Evolutionary conservation across 768 basidiomycete genomes (phyloP).

Genomic region (Agaricus sinodeliciosus): DNA sequence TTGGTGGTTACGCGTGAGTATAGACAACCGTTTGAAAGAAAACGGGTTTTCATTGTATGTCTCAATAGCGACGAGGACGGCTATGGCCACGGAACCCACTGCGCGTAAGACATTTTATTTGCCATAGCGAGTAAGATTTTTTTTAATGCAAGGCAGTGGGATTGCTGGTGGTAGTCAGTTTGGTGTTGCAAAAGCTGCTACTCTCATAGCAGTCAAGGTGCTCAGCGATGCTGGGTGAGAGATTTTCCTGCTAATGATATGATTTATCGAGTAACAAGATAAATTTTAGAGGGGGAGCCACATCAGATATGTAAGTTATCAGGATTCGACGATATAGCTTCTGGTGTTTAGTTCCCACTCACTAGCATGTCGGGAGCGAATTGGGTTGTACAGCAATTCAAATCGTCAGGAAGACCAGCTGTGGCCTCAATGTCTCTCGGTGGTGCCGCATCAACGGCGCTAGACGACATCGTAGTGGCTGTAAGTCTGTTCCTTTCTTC

Average conservation of each 20-base stretch:
- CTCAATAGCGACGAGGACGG: conserved; percentile 20
- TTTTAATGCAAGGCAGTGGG: conserved; percentile 10
- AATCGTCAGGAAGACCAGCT: conserved; percentile 20
- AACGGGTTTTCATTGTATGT: neutral
- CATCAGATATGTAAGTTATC: conserved; percentile 1
- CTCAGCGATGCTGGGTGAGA: conserved; percentile 25
- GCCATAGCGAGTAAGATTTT: neutral
- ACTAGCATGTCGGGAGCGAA: conserved; percentile 27
- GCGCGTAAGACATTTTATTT: conserved; percentile 13
- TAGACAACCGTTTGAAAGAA: neutral
- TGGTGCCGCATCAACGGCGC: conserved; percentile 19
- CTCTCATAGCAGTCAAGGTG: conserved; percentile 34
- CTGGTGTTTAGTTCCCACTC: neutral
- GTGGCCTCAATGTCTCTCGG: conserved; percentile 31
- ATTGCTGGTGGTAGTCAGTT: conserved; percentile 19
- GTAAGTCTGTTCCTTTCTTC: conserved; percentile 7
- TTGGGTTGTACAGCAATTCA: conserved; percentile 20
- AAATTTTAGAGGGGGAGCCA: neutral
- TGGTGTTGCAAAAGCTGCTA: conserved; percentile 23
- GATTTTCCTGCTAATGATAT: too few relatives aligned
- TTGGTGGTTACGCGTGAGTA: conserved; percentile 15
- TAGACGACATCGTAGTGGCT: conserved; percentile 25
- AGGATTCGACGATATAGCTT: too few relatives aligned
- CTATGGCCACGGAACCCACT: conserved; percentile 32
- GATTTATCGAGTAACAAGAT: neutral